Percentiles rank a stretch among this genome's conserved stretches.
These are phyloP conservation scores for Paraphoma sp. DNA, from an alignment of 2,329 filamentous ascomycete genomes.

Conservation along the genomic window DNA sequence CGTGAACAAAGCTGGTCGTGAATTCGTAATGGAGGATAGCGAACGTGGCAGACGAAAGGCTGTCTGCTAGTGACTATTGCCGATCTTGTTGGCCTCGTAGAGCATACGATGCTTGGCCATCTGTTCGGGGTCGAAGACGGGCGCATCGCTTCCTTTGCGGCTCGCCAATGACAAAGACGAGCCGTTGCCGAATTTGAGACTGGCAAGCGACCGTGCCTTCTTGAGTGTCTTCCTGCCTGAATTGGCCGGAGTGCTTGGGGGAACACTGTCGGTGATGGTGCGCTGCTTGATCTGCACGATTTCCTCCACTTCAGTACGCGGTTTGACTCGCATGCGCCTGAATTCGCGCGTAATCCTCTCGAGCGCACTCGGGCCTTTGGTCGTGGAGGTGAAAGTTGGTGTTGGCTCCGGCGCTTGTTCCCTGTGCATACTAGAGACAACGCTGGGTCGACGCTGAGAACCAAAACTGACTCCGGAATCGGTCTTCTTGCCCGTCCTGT, in stretches of 20 bases:
- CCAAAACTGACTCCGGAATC: constrained; percentile 70
- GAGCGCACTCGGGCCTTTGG: constrained; percentile 57
- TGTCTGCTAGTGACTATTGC: constrained; percentile 7
- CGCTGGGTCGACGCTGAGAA: constrained; percentile 42
- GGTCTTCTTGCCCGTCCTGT: constrained; percentile 61
- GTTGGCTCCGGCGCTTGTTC: constrained; percentile 28
- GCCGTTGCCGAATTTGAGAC: constrained; percentile 36
- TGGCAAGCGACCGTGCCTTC: constrained; percentile 46
- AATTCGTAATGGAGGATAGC: constrained; percentile 15
- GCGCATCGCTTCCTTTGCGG: constrained; percentile 43
- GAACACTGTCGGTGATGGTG: constrained; percentile 20
- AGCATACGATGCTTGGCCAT: constrained; percentile 46
- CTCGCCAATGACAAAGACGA: constrained; percentile 41
- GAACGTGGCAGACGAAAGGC: no score
- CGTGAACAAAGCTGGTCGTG: constrained; percentile 22
- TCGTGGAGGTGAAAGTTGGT: constrained; percentile 19
- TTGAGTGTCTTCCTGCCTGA: constrained; percentile 44
- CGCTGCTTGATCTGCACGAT: constrained; percentile 45
- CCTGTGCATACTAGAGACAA: constrained; percentile 33
- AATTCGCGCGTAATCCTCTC: constrained; percentile 67
- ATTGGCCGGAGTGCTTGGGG: constrained; percentile 12
- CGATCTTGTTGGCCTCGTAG: constrained; percentile 37
- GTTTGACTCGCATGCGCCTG: constrained; percentile 62
- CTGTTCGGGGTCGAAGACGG: constrained; percentile 40
- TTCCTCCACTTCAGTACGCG: constrained; percentile 59